phyloP scores from a whole-genome alignment of 106 monocot genomes.

The Acorus gramineus region DNA sequence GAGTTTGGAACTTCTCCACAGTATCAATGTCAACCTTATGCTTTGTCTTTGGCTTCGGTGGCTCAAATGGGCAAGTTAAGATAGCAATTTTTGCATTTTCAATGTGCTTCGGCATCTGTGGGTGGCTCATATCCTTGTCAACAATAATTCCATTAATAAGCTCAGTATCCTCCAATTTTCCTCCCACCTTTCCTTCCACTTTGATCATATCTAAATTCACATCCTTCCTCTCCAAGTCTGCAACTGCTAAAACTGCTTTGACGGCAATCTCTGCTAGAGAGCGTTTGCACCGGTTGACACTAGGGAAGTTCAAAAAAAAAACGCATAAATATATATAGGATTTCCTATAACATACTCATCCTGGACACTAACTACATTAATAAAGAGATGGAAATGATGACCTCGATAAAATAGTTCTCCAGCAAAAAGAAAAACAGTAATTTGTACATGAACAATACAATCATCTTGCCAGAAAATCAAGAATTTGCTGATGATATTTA shows the following conservation, averaged over 20 bases:
- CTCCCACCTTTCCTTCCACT: slow-evolving; percentile 95
- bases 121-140: slow-evolving; percentile 99
- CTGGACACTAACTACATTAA: no score
- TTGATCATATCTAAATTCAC: slow-evolving; percentile 92
- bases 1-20: slow-evolving; percentile 90
- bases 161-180: slow-evolving; percentile 92
- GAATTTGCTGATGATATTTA: no score
- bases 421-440: no score
- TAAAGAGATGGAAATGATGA: no score
- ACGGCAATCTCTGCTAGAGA: slow-evolving; percentile 85
- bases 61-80: slow-evolving; percentile 95
- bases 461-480: no score
- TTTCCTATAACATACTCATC: no score
- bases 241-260: slow-evolving; percentile 89
- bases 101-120: slow-evolving; percentile 93
- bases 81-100: slow-evolving; percentile 97
- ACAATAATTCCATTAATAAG: slow-evolving; percentile 79
- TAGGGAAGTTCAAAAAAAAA: slow-evolving; percentile 6
- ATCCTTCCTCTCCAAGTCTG: slow-evolving; percentile 94
- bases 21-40: slow-evolving; percentile 99
- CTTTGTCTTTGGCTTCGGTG: slow-evolving; percentile 99
- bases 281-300: slow-evolving; percentile 79
- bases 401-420: no score
- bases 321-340: no score
- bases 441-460: no score